Evolutionary conservation across 129 eudicot species (phyloP).

Genomic region (Calendula officinalis): DNA sequence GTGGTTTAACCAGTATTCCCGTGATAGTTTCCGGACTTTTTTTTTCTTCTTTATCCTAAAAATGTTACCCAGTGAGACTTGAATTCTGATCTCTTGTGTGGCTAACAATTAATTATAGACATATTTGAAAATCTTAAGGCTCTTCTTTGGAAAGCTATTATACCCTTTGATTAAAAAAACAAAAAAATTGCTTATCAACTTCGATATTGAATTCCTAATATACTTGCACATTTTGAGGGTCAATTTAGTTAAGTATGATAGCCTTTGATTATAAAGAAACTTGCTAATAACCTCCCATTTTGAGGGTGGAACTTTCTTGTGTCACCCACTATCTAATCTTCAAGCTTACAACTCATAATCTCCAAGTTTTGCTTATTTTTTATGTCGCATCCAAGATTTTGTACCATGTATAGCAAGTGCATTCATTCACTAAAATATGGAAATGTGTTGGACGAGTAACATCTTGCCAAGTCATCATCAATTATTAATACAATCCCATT

Average conservation of each 20-base stretch:
- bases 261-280: slow-evolving; percentile 19
- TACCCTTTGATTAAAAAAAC: not conserved
- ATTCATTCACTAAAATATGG: not conserved
- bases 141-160: too few species aligned
- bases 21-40: too few species aligned
- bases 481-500: slow-evolving; percentile 1
- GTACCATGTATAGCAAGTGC: too few species aligned
- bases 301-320: slow-evolving; percentile 17
- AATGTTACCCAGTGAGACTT: too few species aligned
- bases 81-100: too few species aligned
- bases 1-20: too few species aligned
- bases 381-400: not conserved
- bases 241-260: slow-evolving; percentile 9
- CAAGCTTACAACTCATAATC: slow-evolving; percentile 15
- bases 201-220: slow-evolving; percentile 18
- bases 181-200: slow-evolving; percentile 12
- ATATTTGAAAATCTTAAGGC: too few species aligned
- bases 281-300: slow-evolving; percentile 24
- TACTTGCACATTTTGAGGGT: slow-evolving; percentile 30
- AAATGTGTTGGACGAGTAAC: slow-evolving; percentile 16
- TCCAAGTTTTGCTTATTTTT: slow-evolving; percentile 6
- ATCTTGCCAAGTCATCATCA: slow-evolving; percentile 28
- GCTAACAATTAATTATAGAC: not conserved
- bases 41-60: too few species aligned
- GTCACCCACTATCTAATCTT: slow-evolving; percentile 21